A percentile compares a stretch with the other conserved stretches of the same genome.
Conservation (phyloP, 176 grass and related monocot genomes). For the Luzula sylvatica region DNA sequence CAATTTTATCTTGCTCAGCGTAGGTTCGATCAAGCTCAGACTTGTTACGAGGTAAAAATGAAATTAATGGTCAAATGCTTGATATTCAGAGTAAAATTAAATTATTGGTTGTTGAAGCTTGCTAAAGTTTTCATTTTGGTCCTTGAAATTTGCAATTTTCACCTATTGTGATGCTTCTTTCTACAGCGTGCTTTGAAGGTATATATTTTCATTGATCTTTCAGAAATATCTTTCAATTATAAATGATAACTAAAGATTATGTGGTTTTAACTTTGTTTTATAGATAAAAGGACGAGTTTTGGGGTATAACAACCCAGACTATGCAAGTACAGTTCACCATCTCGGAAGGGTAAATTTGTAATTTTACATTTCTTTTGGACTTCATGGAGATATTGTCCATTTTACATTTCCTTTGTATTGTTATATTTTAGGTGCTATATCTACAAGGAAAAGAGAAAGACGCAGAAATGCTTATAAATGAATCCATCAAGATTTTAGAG, state of each 20-base stretch:
- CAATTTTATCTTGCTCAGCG: constrained; percentile 54
- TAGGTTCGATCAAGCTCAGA: constrained; percentile 58
- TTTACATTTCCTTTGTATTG: constrained; percentile 20
- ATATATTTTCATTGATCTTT: constrained; percentile 12
- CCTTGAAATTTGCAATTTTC: constrained; percentile 6
- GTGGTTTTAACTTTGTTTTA: constrained; percentile 13
- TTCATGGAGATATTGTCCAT: too few relatives aligned
- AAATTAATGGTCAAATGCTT: too few relatives aligned
- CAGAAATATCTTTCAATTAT: not conserved
- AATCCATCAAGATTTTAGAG: constrained; percentile 92
- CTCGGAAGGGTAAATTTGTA: constrained; percentile 56
- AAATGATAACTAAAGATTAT: not conserved
- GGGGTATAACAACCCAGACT: constrained; percentile 56
- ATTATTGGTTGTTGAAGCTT: not conserved
- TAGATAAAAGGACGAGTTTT: constrained; percentile 78
- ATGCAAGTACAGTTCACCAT: constrained; percentile 76
- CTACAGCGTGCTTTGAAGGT: constrained; percentile 87
- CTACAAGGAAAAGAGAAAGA: constrained; percentile 63
- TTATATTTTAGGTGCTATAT: constrained; percentile 50
- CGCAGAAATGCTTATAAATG: constrained; percentile 50
- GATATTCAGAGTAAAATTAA: too few relatives aligned
- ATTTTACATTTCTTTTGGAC: constrained; percentile 4
- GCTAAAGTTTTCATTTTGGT: not conserved
- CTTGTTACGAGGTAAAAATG: constrained; percentile 82
- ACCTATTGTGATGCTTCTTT: constrained; percentile 27